A percentile compares a stretch with the other conserved stretches of the same genome.
Evolutionary conservation across 345 rosid genomes (phyloP).

Genomic region (Psidium guajava): DNA sequence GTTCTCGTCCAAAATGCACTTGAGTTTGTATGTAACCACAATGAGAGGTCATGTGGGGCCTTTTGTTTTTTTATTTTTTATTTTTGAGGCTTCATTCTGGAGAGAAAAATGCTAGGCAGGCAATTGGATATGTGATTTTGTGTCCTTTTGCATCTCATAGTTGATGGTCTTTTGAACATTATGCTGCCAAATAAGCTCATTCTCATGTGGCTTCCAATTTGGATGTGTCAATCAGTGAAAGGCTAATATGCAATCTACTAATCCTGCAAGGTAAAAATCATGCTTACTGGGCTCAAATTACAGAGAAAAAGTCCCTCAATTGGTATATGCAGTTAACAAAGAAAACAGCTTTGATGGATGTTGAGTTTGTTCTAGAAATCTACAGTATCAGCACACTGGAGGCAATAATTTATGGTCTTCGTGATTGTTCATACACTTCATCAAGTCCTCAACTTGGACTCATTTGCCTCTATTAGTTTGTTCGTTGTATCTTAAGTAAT

Average conservation of each 20-base stretch:
- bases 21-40: not conserved
- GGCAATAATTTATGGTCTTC: not conserved
- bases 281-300: not conserved
- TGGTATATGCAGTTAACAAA: not conserved
- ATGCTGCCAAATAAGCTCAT: not conserved
- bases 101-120: not conserved
- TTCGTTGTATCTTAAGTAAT: not conserved
- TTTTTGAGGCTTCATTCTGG: not conserved
- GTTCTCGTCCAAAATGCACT: not conserved
- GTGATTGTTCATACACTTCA: not conserved
- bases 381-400: not conserved
- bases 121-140: not conserved
- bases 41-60: not conserved
- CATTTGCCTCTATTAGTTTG: not conserved
- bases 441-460: not conserved
- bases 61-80: not conserved
- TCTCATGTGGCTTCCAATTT: not conserved
- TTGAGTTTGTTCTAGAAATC: not conserved
- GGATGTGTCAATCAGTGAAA: not conserved
- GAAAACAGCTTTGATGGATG: not conserved
- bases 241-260: not conserved
- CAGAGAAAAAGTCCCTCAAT: not conserved
- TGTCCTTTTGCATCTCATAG: not conserved
- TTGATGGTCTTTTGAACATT: not conserved
- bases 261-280: not conserved